A percentile compares a stretch with the other conserved stretches of the same genome.
These are phyloP conservation scores for Rozella allomycis DNA, from an alignment of 371 early-diverging fungal genomes.

Conservation along the genomic window DNA sequence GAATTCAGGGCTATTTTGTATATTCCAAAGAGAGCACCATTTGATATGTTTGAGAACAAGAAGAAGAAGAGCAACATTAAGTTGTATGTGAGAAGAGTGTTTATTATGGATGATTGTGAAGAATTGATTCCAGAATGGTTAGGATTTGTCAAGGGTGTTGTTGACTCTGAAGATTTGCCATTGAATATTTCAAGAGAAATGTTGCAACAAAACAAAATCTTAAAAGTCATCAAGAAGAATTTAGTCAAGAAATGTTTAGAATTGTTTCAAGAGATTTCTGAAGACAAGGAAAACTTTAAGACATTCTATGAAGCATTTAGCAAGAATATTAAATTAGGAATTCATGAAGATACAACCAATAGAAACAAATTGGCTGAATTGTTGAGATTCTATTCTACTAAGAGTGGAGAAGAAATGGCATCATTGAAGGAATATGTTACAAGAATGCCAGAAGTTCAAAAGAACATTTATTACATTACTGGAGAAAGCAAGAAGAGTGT, in stretches of 20 bases:
- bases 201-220: conserved; percentile 80
- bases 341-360: conserved; percentile 72
- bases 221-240: conserved; percentile 83
- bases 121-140: conserved; percentile 38
- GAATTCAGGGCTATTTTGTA: conserved; percentile 82
- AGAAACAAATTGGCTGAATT: conserved; percentile 66
- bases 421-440: conserved; percentile 84
- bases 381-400: conserved; percentile 77
- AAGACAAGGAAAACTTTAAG: conserved; percentile 74
- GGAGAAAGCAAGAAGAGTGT: conserved; percentile 84
- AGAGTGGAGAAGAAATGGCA: conserved; percentile 67
- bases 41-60: conserved; percentile 68
- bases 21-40: conserved; percentile 67
- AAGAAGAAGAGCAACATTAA: conserved; percentile 86
- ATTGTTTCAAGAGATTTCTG: conserved; percentile 65
- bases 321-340: conserved; percentile 79
- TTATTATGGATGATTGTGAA: conserved; percentile 59
- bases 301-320: conserved; percentile 83
- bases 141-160: conserved; percentile 65
- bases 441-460: conserved; percentile 43
- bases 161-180: conserved; percentile 86
- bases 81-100: conserved; percentile 85
- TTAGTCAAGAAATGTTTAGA: conserved; percentile 78
- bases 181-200: conserved; percentile 91
- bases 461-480: conserved; percentile 90